These are phyloP conservation scores for Xylariaceae sp. DNA, from an alignment of 2,329 filamentous ascomycete genomes.

Conservation along the genomic window DNA sequence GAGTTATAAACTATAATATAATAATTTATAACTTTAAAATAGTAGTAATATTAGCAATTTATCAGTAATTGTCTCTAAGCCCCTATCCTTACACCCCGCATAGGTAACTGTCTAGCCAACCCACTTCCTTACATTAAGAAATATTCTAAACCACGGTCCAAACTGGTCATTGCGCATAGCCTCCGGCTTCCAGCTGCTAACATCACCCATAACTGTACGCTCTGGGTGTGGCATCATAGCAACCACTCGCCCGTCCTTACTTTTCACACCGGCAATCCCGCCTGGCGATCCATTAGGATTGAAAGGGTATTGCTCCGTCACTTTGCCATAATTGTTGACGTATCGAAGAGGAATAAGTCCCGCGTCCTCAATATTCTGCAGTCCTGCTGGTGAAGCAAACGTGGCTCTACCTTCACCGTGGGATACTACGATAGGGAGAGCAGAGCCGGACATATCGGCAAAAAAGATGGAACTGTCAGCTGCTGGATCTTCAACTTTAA, in stretches of 20 bases:
- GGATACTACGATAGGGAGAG: slow-evolving; percentile 82
- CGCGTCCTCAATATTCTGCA: slow-evolving; percentile 60
- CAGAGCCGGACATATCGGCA: slow-evolving; percentile 81
- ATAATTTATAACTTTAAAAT: too few relatives aligned
- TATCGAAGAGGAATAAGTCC: slow-evolving; percentile 80
- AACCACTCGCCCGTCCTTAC: slow-evolving; percentile 75
- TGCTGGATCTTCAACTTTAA: slow-evolving; percentile 70
- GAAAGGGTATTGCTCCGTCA: slow-evolving; percentile 82
- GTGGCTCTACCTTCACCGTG: slow-evolving; percentile 88
- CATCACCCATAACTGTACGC: slow-evolving; percentile 80
- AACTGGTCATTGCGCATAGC: slow-evolving; percentile 65
- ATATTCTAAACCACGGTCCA: slow-evolving; percentile 84
- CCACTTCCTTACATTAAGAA: slow-evolving; percentile 87
- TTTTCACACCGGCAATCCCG: slow-evolving; percentile 73
- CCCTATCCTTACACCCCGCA: too few relatives aligned
- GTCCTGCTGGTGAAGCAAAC: slow-evolving; percentile 59
- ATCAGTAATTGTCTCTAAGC: too few relatives aligned
- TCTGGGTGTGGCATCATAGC: slow-evolving; percentile 95
- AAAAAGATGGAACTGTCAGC: slow-evolving; percentile 77
- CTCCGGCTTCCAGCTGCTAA: slow-evolving; percentile 72
- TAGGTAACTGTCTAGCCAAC: slow-evolving; percentile 72
- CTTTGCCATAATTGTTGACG: slow-evolving; percentile 76
- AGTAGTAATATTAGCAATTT: too few relatives aligned
- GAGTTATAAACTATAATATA: too few relatives aligned
- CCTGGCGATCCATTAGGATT: slow-evolving; percentile 86